Percentiles rank a stretch among this genome's conserved stretches.
Evolutionary conservation across 306 rosid species (phyloP).

Genomic region (Neltuma alba): DNA sequence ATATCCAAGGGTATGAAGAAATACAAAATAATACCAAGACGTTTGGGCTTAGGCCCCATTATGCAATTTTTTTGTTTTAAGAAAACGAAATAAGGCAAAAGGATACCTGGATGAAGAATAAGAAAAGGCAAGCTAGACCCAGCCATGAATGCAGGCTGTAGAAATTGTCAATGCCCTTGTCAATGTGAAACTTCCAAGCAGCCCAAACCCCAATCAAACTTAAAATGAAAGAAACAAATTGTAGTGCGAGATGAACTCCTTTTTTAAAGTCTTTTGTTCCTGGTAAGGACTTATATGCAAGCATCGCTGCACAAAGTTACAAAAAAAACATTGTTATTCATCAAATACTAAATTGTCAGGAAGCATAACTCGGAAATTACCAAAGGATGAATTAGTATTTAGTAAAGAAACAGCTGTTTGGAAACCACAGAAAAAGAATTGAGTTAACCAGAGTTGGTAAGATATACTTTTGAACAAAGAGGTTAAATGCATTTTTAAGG

Average conservation of each 20-base stretch:
- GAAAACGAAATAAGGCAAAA: background rate
- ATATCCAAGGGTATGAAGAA: constrained; percentile 1
- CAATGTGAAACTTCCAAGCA: constrained; percentile 92
- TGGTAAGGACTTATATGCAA: constrained; percentile 81
- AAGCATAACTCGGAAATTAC: background rate
- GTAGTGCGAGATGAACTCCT: constrained; percentile 74
- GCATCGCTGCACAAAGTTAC: constrained; percentile 72
- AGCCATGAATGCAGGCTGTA: constrained; percentile 98
- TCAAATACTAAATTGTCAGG: constrained; percentile 2
- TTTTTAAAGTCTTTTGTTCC: constrained; percentile 84
- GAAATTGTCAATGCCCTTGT: constrained; percentile 94
- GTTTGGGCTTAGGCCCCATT: background rate
- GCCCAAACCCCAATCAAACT: constrained; percentile 91
- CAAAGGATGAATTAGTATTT: background rate
- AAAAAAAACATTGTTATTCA: background rate
- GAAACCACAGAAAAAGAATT: background rate
- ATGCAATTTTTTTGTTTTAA: background rate
- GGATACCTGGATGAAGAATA: constrained; percentile 81
- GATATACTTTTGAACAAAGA: constrained; percentile 5
- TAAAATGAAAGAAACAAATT: constrained; percentile 65
- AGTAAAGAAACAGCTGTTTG: background rate
- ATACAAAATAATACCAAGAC: background rate
- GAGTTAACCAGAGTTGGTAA: constrained; percentile 15
- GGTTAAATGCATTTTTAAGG: background rate
- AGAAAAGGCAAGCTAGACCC: constrained; percentile 81